A percentile compares a stretch with the other conserved stretches of the same genome.
Evolutionary conservation across 257 asterid genomes (phyloP).

Genomic region (Solanum clarkiae): DNA sequence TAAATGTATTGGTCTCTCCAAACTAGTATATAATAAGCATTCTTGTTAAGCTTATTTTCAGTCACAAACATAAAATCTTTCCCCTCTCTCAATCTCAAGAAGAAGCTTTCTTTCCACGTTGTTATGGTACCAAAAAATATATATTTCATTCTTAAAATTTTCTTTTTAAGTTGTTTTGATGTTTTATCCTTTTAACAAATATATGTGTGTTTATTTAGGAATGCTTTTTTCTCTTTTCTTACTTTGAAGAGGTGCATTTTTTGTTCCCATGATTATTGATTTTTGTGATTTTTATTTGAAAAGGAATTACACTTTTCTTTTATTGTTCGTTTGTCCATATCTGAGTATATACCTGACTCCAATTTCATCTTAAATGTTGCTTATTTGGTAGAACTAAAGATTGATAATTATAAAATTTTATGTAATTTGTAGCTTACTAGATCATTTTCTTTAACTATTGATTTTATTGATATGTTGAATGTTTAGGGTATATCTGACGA

Average conservation of each 20-base stretch:
- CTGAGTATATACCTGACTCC: not conserved
- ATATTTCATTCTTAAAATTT: not conserved
- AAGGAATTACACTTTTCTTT: not conserved
- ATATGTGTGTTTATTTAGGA: not conserved
- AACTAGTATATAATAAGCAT: not conserved
- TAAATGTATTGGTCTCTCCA: not conserved
- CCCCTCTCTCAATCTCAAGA: not conserved
- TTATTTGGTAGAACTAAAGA: not conserved
- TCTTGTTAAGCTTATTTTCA: not conserved
- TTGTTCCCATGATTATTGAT: not conserved
- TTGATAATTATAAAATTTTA: not conserved
- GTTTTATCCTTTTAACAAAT: too few species aligned
- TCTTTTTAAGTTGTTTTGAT: not conserved
- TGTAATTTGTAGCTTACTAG: too few species aligned
- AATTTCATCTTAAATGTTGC: not conserved
- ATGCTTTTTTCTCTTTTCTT: too few species aligned
- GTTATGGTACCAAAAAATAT: not conserved
- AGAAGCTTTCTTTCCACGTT: not conserved
- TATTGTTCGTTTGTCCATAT: too few species aligned
- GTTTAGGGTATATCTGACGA: not conserved
- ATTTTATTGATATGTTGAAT: not conserved
- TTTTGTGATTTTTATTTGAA: not conserved
- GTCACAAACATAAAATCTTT: not conserved
- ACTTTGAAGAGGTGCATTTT: not conserved
- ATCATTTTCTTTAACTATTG: not conserved